A percentile compares a stretch with the other conserved stretches of the same genome.
Evolutionary conservation across 108 stramenopile species (phyloP).

Genomic region (Cylindrotheca fusiformis): DNA sequence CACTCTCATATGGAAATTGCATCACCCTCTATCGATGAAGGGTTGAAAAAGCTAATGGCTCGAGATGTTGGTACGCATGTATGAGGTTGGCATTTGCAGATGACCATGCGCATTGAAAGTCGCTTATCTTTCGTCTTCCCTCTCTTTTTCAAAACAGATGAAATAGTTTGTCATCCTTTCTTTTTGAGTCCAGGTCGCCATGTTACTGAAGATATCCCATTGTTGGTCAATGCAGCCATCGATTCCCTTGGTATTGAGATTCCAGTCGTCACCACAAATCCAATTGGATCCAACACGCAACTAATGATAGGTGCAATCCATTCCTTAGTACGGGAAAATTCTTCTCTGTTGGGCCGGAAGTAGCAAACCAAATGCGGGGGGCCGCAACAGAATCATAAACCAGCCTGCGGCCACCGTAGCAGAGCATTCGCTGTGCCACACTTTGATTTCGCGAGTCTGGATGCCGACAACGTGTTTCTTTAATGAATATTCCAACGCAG

Average conservation of each 20-base stretch:
- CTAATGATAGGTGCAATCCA: conserved; percentile 57
- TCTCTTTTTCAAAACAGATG: conserved; percentile 19
- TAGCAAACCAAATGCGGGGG: no score
- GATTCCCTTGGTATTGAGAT: conserved; percentile 33
- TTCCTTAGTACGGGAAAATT: conserved; percentile 26
- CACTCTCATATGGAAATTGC: conserved; percentile 95
- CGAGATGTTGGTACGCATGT: conserved; percentile 30
- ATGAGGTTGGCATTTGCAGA: no score
- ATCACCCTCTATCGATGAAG: conserved; percentile 71
- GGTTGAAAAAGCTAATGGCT: conserved; percentile 54
- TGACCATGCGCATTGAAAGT: no score
- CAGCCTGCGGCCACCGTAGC: no score
- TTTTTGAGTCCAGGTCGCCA: conserved; percentile 89
- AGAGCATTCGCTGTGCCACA: no score
- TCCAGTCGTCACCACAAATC: conserved; percentile 45
- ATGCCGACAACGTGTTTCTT: no score
- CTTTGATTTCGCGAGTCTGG: no score
- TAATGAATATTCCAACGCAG: no score
- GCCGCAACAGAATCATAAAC: no score
- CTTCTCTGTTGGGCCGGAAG: neutral
- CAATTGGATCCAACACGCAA: conserved; percentile 49
- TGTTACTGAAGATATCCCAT: conserved; percentile 84
- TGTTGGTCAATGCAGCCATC: conserved; percentile 71
- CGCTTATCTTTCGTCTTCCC: no score
- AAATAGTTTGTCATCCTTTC: conserved; percentile 89